Evolutionary conservation across 768 basidiomycete species (phyloP).

Genomic region (Auriscalpium orientale): DNA sequence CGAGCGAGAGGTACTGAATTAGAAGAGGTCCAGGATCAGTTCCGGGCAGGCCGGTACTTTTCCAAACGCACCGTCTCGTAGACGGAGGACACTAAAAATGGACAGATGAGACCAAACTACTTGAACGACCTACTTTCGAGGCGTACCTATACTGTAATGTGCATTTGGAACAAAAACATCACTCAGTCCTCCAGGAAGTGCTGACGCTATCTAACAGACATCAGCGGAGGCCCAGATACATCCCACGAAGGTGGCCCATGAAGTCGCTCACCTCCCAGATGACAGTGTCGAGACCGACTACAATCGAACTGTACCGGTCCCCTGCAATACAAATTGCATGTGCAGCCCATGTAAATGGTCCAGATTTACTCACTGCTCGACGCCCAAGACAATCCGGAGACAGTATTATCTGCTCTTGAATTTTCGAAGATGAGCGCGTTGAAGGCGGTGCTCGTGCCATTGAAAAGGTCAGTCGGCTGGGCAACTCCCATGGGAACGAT

Average conservation of each 20-base stretch:
- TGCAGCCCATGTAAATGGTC: background rate
- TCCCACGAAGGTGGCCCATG: background rate
- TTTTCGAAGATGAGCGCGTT: no score
- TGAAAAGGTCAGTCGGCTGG: background rate
- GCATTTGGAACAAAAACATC: background rate
- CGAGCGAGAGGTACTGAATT: background rate
- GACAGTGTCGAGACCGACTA: background rate
- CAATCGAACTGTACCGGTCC: background rate
- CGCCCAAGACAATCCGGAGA: no score
- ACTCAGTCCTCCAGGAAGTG: background rate
- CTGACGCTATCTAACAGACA: background rate
- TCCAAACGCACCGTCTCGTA: background rate
- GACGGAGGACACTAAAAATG: background rate
- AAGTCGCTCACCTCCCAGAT: background rate
- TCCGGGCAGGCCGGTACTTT: background rate
- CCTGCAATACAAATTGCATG: background rate
- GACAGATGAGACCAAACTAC: background rate
- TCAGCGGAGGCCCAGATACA: background rate
- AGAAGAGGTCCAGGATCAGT: background rate
- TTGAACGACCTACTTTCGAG: background rate
- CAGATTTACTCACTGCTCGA: background rate
- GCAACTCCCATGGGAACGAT: background rate
- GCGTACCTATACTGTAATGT: background rate
- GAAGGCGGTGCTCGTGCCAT: background rate
- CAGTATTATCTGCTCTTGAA: no score